Evolutionary conservation across 1,139 yeast species (phyloP).

Genomic region (Geotrichum candidum): DNA sequence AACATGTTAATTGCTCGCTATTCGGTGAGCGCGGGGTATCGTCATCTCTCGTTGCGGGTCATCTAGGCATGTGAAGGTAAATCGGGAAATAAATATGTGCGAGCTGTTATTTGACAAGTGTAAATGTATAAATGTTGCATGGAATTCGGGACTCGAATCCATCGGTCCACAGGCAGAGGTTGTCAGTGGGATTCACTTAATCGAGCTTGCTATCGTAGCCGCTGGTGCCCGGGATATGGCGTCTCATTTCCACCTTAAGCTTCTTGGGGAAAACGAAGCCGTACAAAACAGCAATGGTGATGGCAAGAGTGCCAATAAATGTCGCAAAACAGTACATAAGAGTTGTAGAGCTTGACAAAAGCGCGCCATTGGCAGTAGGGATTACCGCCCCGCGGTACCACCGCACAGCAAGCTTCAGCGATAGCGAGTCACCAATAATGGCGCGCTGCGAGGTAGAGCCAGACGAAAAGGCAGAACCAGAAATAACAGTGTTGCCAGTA

Average conservation of each 20-base stretch:
- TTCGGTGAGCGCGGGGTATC: not conserved
- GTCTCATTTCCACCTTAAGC: conserved; percentile 20
- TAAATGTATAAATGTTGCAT: not conserved
- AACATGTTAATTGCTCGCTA: not conserved
- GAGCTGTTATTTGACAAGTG: not conserved
- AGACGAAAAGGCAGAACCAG: conserved; percentile 59
- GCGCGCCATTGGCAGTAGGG: conserved; percentile 17
- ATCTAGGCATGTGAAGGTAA: not conserved
- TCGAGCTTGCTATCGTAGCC: conserved; percentile 11
- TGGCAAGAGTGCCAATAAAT: conserved; percentile 21
- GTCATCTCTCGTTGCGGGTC: not conserved
- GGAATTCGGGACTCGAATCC: not conserved
- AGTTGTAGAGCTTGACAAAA: conserved; percentile 14
- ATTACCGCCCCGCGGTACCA: conserved; percentile 41
- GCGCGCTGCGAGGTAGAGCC: conserved; percentile 55
- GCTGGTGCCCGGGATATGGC: conserved; percentile 15
- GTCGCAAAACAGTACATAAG: conserved; percentile 18
- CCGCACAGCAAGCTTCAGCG: conserved; percentile 52
- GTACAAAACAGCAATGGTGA: conserved; percentile 22
- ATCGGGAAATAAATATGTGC: not conserved
- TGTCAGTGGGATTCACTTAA: not conserved
- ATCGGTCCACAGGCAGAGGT: not conserved
- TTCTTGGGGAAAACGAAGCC: conserved; percentile 25
- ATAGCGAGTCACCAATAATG: conserved; percentile 59
- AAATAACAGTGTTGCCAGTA: conserved; percentile 38